Evolutionary conservation across 2,329 filamentous ascomycete genomes (phyloP).

Genomic region (Beauveria sp.): DNA sequence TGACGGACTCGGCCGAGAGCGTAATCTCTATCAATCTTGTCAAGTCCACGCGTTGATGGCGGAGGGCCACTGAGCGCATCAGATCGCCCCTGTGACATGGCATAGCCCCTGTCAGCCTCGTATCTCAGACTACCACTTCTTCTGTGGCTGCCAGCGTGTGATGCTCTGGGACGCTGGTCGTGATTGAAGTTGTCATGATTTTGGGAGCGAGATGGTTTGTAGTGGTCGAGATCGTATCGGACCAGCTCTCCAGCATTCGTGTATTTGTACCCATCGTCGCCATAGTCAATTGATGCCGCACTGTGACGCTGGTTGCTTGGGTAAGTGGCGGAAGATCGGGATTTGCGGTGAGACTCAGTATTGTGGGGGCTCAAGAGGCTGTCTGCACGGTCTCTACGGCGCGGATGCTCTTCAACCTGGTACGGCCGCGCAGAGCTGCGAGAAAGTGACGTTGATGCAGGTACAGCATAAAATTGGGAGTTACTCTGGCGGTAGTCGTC

Average conservation of each 20-base stretch:
- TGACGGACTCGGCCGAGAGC: conserved; percentile 28
- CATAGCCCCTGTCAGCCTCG: conserved; percentile 22
- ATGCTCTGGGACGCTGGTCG: conserved; percentile 48
- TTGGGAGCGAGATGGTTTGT: conserved; percentile 30
- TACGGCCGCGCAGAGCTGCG: conserved; percentile 41
- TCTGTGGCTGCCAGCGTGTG: conserved; percentile 38
- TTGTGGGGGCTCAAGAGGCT: conserved; percentile 30
- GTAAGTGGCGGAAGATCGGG: conserved; percentile 40
- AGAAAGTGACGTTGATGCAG: conserved; percentile 31
- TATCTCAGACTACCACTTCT: conserved; percentile 14
- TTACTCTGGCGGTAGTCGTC: conserved; percentile 47
- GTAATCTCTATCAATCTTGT: conserved; percentile 54
- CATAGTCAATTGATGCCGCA: conserved; percentile 42
- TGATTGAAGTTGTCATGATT: conserved; percentile 50
- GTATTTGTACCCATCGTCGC: conserved; percentile 55
- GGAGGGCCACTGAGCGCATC: conserved; percentile 50
- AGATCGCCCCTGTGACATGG: conserved; percentile 24
- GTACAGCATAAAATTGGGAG: conserved; percentile 15
- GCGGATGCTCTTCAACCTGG: conserved; percentile 43
- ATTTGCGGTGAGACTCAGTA: conserved; percentile 39
- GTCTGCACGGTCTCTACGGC: conserved; percentile 42
- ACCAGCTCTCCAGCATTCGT: conserved; percentile 56
- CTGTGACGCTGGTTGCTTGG: conserved; percentile 35
- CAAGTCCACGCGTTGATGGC: conserved; percentile 62
- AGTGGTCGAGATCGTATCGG: conserved; percentile 52